phyloP scores from a whole-genome alignment of 2,329 filamentous ascomycete species.

The Paecilomyces formosus region DNA sequence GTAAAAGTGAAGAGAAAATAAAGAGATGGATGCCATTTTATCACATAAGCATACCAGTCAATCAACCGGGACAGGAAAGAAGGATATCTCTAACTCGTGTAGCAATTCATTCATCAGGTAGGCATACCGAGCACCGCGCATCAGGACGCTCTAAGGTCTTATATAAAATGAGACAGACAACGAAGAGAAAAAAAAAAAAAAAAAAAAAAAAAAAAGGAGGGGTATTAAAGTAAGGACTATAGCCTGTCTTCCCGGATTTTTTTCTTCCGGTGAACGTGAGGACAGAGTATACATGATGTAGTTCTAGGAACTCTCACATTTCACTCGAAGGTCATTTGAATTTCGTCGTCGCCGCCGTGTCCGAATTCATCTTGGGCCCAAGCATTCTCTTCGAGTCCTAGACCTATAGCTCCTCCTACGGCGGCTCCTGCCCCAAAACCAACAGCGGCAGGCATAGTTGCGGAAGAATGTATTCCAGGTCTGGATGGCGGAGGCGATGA shows the following conservation, averaged over 20 bases:
- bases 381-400: constrained; percentile 48
- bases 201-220: neutral
- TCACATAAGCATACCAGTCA: neutral
- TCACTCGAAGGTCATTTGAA: constrained; percentile 75
- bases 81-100: neutral
- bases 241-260: neutral
- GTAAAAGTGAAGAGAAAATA: neutral
- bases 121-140: neutral
- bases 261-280: neutral
- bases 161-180: neutral
- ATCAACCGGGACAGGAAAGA: neutral
- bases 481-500: constrained; percentile 9
- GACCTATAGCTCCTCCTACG: constrained; percentile 8
- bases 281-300: neutral
- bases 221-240: constrained; percentile 2
- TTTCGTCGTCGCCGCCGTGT: constrained; percentile 67
- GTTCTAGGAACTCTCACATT: neutral
- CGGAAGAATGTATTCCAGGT: constrained; percentile 22
- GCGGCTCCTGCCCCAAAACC: constrained; percentile 6
- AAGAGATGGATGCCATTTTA: neutral
- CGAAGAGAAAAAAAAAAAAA: neutral
- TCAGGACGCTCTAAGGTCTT: neutral
- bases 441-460: constrained; percentile 22
- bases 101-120: neutral
- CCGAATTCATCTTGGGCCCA: constrained; percentile 64